phyloP scores from a whole-genome alignment of 208 protist species.

The Leishmania major region DNA sequence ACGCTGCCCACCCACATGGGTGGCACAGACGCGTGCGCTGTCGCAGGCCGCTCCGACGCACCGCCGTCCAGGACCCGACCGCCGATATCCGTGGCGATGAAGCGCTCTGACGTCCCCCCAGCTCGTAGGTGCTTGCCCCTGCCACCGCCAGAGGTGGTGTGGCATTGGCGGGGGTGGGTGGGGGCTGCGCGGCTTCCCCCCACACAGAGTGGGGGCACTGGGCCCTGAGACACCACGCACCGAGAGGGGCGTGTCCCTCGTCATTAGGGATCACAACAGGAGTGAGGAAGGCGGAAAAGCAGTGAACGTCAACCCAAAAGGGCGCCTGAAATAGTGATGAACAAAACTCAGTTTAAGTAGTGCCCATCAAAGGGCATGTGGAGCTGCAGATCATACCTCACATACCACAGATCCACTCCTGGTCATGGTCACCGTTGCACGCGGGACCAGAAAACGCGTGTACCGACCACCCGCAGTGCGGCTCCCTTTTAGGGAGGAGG shows the following conservation, averaged over 20 bases:
- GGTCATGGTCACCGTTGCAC: constrained; percentile 69
- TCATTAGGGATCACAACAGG: not conserved
- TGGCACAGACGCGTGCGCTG: not conserved
- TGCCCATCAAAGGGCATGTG: constrained; percentile 54
- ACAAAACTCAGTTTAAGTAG: not conserved
- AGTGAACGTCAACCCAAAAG: not conserved
- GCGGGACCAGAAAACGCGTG: constrained; percentile 57
- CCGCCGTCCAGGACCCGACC: not conserved
- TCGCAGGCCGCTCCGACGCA: not conserved
- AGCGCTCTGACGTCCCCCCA: not conserved
- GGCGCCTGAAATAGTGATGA: not conserved
- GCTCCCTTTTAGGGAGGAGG: constrained; percentile 50
- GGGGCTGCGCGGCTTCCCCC: not conserved
- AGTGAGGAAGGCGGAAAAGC: not conserved
- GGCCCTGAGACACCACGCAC: not conserved
- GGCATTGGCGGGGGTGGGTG: not conserved
- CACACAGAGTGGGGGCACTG: not conserved
- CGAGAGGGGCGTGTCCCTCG: not conserved
- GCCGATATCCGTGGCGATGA: not conserved
- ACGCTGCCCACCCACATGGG: not conserved
- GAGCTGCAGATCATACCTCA: constrained; percentile 84
- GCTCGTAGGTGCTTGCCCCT: not conserved
- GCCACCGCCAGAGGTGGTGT: not conserved
- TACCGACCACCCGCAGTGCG: constrained; percentile 42
- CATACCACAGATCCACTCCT: constrained; percentile 75